Evolutionary conservation across 768 basidiomycete genomes (phyloP), one percentile per base, ranked within the genome.

Genomic region (Postia placenta): DNA sequence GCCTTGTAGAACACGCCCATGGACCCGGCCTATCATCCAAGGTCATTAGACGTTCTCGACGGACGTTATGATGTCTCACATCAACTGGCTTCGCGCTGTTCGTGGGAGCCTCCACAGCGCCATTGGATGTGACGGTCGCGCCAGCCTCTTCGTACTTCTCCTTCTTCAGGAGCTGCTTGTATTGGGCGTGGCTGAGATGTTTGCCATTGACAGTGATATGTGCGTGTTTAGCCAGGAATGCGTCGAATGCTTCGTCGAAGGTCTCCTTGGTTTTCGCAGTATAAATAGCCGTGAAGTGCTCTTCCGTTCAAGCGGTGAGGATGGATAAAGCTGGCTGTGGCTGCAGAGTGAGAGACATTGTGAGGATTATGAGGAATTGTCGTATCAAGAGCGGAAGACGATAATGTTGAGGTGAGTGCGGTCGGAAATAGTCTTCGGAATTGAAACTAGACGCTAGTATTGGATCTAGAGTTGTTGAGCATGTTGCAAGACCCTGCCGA

Each of bases 171-270:
- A 65, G 62, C 42, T 60, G 36, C 56, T 70, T 67, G 63, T 75
- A 78, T 20, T 68, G 64, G 0, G 66, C 66, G 20, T 71, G 71
- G 22, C 69, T 63, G 28, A 70, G 23, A 14, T 60, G 25, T 20
- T 63, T 60, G n/a, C 72, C 75, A 52, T 79, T 79, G 47, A 78
- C 58, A 2, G 62, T 66, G 48, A 76, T 60, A 0, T 52, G 58
- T 23, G 64, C 67, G 15, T 70, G 20, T 30, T 60, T 25, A 4
- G 71, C 65, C 48, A 79, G 58, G 50, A 74, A 72, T 1, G 49
- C 58, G 30, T 76, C 68, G 59, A 78, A 74, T 0, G 69, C 66
- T 17, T 50, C 26, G 41, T 67, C 50, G 50, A 76, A 73, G 15
- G 60, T 65, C 0, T 49, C 49, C 22, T 59, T 35, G 4, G 63